These are phyloP conservation scores for Rhizopus delemar DNA, from an alignment of 371 early-diverging fungal species.

Conservation along the genomic window DNA sequence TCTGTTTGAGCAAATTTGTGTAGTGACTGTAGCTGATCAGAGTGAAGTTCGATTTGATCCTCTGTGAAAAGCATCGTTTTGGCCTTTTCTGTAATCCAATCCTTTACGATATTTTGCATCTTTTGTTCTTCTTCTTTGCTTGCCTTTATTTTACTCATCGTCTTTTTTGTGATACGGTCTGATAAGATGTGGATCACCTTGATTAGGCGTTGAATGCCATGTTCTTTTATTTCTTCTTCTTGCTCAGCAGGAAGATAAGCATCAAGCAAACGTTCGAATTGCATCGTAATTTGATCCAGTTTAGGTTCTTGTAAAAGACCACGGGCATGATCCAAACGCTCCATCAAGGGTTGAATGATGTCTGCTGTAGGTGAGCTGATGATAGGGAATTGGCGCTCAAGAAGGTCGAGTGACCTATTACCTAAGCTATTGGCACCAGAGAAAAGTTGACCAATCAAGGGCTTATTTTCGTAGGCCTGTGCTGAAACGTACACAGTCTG, in stretches of 20 bases:
- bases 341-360: constrained; percentile 19
- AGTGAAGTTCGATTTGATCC: constrained; percentile 8
- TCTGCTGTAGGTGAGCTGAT: constrained; percentile 21
- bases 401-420: constrained; percentile 23
- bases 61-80: constrained; percentile 11
- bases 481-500: constrained; percentile 11
- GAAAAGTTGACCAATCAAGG: background rate
- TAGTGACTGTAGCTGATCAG: constrained; percentile 13
- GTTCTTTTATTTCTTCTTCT: constrained; percentile 5
- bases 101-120: constrained; percentile 13
- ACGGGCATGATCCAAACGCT: constrained; percentile 12
- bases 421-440: constrained; percentile 20
- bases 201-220: constrained; percentile 12
- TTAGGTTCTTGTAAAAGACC: background rate
- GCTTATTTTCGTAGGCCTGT: constrained; percentile 8
- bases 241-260: constrained; percentile 19
- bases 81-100: constrained; percentile 18
- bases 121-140: constrained; percentile 20
- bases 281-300: constrained; percentile 15
- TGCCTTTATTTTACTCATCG: constrained; percentile 9
- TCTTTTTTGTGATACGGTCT: constrained; percentile 16
- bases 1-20: constrained; percentile 23
- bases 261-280: constrained; percentile 19
- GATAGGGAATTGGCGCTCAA: constrained; percentile 21
- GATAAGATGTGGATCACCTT: constrained; percentile 13